phyloP scores from a whole-genome alignment of 441 rosid genomes.

The Gossypium lobatum region DNA sequence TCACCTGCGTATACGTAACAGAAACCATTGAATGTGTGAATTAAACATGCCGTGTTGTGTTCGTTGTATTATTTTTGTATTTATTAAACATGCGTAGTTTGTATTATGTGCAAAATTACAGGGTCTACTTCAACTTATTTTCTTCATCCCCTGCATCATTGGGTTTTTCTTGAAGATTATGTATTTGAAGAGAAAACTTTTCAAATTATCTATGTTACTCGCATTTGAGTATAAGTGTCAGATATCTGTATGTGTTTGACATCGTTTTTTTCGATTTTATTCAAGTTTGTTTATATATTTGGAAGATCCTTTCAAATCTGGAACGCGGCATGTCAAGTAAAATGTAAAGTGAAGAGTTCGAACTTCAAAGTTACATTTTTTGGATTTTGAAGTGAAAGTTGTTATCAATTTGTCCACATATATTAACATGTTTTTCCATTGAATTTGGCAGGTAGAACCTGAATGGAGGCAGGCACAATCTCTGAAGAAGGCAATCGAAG shows the following conservation, averaged over 20 bases:
- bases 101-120: neutral
- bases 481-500: constrained; percentile 53
- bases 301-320: neutral
- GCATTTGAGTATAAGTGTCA: neutral
- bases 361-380: neutral
- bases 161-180: neutral
- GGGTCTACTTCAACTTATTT: neutral
- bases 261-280: neutral
- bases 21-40: neutral
- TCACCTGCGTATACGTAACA: neutral
- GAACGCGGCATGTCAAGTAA: too few relatives aligned
- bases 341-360: neutral
- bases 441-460: constrained; percentile 43
- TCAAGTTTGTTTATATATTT: neutral
- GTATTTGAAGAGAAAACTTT: neutral
- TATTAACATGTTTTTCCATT: neutral
- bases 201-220: neutral
- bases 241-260: neutral
- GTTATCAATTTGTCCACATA: neutral
- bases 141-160: neutral
- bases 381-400: neutral
- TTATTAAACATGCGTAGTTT: neutral
- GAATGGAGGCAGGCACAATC: constrained; percentile 62
- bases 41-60: neutral
- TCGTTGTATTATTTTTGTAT: neutral